Conservation (phyloP, 169 alveolate genomes). For the Eimeria necatrix region DNA sequence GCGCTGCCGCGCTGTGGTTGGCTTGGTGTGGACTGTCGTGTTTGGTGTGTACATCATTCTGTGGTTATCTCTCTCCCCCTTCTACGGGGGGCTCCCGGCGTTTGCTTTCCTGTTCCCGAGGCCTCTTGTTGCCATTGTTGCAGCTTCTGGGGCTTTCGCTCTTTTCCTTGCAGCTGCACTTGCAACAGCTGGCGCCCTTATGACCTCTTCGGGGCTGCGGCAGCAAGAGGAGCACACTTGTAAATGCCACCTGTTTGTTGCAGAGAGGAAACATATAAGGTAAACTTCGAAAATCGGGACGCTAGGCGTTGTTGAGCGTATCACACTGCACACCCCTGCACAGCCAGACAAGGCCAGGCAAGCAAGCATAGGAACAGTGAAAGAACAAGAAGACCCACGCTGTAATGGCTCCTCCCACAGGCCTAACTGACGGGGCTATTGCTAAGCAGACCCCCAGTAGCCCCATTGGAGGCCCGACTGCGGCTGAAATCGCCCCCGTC, state of each 20-base stretch:
- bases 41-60: slow-evolving; percentile 52
- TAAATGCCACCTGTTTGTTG: slow-evolving; percentile 18
- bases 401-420: slow-evolving; percentile 9
- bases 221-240: slow-evolving; percentile 41
- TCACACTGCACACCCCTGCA: too few species aligned
- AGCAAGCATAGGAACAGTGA: too few species aligned
- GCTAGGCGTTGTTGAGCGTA: background rate
- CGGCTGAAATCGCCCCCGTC: too few species aligned
- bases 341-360: too few species aligned
- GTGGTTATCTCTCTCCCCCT: slow-evolving; percentile 54
- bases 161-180: slow-evolving; percentile 31
- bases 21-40: slow-evolving; percentile 70
- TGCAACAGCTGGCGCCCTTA: slow-evolving; percentile 64
- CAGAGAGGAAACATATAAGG: background rate
- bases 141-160: slow-evolving; percentile 49
- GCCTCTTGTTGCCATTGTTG: slow-evolving; percentile 58
- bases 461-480: too few species aligned
- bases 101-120: slow-evolving; percentile 60
- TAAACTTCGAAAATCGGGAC: background rate
- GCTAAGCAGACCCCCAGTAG: too few species aligned
- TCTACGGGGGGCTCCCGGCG: slow-evolving; percentile 60
- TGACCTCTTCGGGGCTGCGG: slow-evolving; percentile 56
- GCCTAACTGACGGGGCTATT: background rate
- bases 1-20: slow-evolving; percentile 67
- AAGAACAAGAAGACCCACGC: background rate